Evolutionary conservation across 2,329 filamentous ascomycete genomes (phyloP).

Genomic region (Herpotrichia juniperi): DNA sequence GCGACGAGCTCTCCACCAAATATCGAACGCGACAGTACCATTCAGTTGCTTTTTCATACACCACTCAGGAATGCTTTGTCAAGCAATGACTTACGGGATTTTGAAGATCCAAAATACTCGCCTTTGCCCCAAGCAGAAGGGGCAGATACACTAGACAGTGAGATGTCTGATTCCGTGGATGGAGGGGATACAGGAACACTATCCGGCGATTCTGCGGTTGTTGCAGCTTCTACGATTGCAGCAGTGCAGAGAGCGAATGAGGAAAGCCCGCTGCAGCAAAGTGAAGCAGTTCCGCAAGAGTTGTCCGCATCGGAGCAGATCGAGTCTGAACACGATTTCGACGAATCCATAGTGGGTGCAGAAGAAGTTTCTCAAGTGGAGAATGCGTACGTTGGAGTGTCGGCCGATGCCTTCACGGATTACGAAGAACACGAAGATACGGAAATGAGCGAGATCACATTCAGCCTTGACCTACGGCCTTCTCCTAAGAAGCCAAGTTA

Average conservation of each 20-base stretch:
- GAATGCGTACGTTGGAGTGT: too few relatives aligned
- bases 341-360: too few relatives aligned
- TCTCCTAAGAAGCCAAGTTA: background rate
- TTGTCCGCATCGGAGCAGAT: too few relatives aligned
- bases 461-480: background rate
- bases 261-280: background rate
- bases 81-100: too few relatives aligned
- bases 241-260: background rate
- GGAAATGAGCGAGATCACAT: conserved; percentile 18
- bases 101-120: background rate
- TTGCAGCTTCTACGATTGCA: background rate
- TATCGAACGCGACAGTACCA: too few relatives aligned
- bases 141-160: background rate
- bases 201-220: background rate
- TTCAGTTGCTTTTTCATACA: too few relatives aligned
- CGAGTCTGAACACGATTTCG: too few relatives aligned
- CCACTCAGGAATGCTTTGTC: too few relatives aligned
- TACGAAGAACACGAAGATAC: conserved; percentile 5
- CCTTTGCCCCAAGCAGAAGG: background rate
- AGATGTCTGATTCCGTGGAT: background rate
- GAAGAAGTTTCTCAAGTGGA: too few relatives aligned
- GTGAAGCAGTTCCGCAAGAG: too few relatives aligned
- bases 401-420: background rate
- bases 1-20: too few relatives aligned
- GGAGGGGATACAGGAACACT: background rate